Evolutionary conservation across 495 filamentous ascomycete genomes (phyloP), one percentile per base, ranked within the genome.

Genomic region (Penicillium subrubescens): DNA sequence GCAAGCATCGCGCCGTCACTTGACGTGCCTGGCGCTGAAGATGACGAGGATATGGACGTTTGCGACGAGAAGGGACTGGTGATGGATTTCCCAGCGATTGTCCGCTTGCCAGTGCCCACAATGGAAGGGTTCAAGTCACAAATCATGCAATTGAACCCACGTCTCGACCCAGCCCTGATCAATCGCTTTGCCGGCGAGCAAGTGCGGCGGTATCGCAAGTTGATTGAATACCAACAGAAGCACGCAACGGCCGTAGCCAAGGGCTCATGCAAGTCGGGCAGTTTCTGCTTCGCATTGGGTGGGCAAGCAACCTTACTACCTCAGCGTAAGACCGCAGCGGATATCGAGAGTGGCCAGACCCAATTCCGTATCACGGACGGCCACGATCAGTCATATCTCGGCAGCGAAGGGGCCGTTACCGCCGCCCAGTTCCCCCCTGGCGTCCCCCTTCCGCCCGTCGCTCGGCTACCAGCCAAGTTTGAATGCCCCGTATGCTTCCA

Each of bases 401-500:
- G 85, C 10, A 87, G 77, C 5, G 88, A 96, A 70, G 88, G 88
- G 34, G 82, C 86, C 14, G 87, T 93, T 57, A 85, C 85, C 10
- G 84, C 87, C 5, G 83, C 87, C 5, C 86, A 88, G 60, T 97
- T 97, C 70, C 94, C 94, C 7, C 73, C 74, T 12, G 92, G 92
- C 23, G 91, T 97, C 39, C 93, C 92, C 8, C 85, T 90, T 68
- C 94, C 94, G 25, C 93, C 93, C 1, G 90, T 93, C 31, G 80
- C 77, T 43, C 85, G 86, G 21, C 82, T 98, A 17, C 94, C 94
- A 6, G 92, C 93, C 11, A 88, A 94, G 68, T 96, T 98, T 67
- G 94, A 98, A 76, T 98, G 94, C 66, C 88, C 92, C 34, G 80
- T 97, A 23, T 97, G 94, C 77, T 97, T 93, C 81, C 86, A 90